Conservation (phyloP, 139 green algal genomes). For the Tetraselmis striata region DNA sequence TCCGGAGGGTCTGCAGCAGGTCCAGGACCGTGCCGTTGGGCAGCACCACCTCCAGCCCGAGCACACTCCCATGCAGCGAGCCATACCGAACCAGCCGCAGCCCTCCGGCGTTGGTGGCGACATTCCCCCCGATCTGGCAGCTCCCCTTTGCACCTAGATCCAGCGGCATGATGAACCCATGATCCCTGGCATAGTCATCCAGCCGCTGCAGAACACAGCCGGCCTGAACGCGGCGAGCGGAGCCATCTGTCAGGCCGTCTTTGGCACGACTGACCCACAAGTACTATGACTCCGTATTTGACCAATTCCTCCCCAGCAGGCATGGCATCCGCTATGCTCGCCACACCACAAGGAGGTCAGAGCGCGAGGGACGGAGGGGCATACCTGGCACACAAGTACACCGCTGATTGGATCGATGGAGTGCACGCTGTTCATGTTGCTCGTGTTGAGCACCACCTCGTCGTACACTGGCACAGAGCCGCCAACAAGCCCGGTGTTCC, state of each 20-base stretch:
- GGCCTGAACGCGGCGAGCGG: conserved; percentile 43
- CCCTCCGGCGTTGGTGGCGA: conserved; percentile 94
- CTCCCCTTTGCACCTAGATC: conserved; percentile 92
- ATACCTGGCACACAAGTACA: conserved; percentile 37
- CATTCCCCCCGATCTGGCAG: conserved; percentile 95
- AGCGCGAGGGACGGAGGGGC: no score
- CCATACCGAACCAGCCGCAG: conserved; percentile 87
- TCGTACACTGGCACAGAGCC: conserved; percentile 83
- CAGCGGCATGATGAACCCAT: conserved; percentile 79
- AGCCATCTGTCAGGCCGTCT: neutral
- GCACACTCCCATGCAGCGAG: conserved; percentile 80
- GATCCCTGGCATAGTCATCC: conserved; percentile 45
- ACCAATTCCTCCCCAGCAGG: no score
- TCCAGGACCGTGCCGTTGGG: conserved; percentile 83
- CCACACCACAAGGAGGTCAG: neutral
- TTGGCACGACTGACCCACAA: neutral
- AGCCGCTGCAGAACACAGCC: conserved; percentile 79
- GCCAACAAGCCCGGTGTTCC: conserved; percentile 93
- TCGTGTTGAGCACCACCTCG: conserved; percentile 75
- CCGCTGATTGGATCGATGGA: conserved; percentile 71
- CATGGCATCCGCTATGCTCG: no score
- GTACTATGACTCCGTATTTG: no score
- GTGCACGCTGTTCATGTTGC: conserved; percentile 60
- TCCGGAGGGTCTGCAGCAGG: conserved; percentile 68
- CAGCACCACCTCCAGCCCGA: conserved; percentile 90